Conservation (phyloP, 1,284 basidiomycete genomes). For the Thelephora terrestris region DNA sequence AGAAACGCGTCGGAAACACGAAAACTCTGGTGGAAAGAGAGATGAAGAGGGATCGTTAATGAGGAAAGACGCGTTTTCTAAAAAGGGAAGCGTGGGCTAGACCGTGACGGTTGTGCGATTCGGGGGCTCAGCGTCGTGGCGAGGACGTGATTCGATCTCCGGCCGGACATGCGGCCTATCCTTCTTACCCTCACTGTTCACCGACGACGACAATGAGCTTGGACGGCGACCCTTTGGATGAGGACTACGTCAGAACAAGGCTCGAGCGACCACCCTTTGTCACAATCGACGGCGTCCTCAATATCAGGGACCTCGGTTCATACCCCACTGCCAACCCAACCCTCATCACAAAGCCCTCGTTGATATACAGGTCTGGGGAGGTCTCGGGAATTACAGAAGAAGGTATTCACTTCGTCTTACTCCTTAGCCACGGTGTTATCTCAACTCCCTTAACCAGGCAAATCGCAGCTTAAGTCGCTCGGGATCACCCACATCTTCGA, state of each 20-base stretch:
- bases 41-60: slow-evolving; percentile 17
- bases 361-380: slow-evolving; percentile 59
- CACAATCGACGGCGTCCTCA: slow-evolving; percentile 55
- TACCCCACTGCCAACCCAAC: slow-evolving; percentile 40
- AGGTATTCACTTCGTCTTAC: slow-evolving; percentile 30
- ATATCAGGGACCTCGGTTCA: slow-evolving; percentile 59
- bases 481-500: slow-evolving; percentile 61
- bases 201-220: slow-evolving; percentile 7
- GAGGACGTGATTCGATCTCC: background rate
- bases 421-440: background rate
- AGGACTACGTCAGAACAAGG: slow-evolving; percentile 45
- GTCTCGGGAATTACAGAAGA: slow-evolving; percentile 55
- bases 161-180: slow-evolving; percentile 2
- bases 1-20: slow-evolving; percentile 3
- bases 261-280: slow-evolving; percentile 63
- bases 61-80: slow-evolving; percentile 16
- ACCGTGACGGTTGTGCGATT: background rate
- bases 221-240: slow-evolving; percentile 52
- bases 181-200: background rate
- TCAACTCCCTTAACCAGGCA: slow-evolving; percentile 31
- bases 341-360: slow-evolving; percentile 42
- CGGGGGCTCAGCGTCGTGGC: background rate
- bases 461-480: slow-evolving; percentile 42
- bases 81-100: background rate
- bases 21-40: slow-evolving; percentile 17